Percentiles rank a stretch among this genome's conserved stretches.
Evolutionary conservation across 1,284 basidiomycete genomes (phyloP).

Genomic region (Cystobasidiaceae sp.): DNA sequence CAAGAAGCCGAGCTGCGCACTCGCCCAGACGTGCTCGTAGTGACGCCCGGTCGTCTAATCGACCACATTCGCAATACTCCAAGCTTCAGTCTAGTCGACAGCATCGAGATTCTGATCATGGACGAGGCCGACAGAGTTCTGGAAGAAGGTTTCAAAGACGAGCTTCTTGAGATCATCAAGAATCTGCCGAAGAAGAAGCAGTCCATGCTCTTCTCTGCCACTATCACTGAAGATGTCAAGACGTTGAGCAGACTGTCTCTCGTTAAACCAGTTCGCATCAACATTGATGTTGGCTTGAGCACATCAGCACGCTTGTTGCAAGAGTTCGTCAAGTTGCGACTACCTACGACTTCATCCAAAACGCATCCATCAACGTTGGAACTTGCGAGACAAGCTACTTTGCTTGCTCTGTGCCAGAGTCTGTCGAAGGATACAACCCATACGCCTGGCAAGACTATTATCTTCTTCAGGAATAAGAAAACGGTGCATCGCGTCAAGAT

Average conservation of each 20-base stretch:
- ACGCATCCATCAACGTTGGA: conserved; percentile 26
- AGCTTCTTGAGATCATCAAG: conserved; percentile 86
- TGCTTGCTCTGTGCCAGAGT: conserved; percentile 66
- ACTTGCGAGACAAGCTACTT: conserved; percentile 33
- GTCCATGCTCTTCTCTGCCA: conserved; percentile 97
- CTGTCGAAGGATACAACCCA: conserved; percentile 79
- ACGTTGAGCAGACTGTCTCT: conserved; percentile 87
- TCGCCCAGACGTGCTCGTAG: conserved; percentile 86
- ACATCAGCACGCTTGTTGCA: conserved; percentile 87
- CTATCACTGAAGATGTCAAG: conserved; percentile 94
- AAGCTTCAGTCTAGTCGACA: conserved; percentile 77
- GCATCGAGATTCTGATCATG: conserved; percentile 86
- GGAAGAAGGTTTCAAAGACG: conserved; percentile 94
- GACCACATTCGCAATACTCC: conserved; percentile 95
- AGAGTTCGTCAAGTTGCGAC: conserved; percentile 78
- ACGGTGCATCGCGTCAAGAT: conserved; percentile 94
- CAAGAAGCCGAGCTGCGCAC: conserved; percentile 79
- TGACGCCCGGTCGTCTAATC: conserved; percentile 91
- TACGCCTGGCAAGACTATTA: conserved; percentile 62
- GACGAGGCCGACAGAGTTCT: conserved; percentile 98
- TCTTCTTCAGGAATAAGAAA: conserved; percentile 94
- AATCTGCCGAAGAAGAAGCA: conserved; percentile 82
- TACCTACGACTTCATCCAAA: conserved; percentile 48
- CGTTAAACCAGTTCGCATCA: conserved; percentile 84
- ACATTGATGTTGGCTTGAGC: conserved; percentile 86